Conservation (phyloP, 495 filamentous ascomycete species). For the Trichoderma erinaceum region DNA sequence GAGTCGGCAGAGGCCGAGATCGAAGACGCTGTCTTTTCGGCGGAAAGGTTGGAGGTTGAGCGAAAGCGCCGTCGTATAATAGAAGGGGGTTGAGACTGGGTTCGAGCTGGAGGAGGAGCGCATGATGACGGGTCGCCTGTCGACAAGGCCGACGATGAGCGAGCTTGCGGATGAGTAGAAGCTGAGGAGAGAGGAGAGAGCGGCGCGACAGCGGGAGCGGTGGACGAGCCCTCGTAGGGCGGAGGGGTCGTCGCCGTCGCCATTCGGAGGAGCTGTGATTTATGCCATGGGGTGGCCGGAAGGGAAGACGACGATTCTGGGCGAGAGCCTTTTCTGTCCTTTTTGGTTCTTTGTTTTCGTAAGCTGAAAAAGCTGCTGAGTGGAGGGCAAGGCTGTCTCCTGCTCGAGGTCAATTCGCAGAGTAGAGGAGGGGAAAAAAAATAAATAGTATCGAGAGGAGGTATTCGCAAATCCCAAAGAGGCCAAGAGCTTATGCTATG, state of each 20-base stretch:
- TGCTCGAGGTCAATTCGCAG: too few relatives aligned
- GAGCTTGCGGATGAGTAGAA: neutral
- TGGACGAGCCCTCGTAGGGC: conserved; percentile 7
- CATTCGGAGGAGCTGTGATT: conserved; percentile 4
- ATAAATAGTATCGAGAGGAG: too few relatives aligned
- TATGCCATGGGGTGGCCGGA: neutral
- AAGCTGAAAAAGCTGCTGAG: neutral
- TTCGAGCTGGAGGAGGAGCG: neutral
- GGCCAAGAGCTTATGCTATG: too few relatives aligned
- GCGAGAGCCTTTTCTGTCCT: neutral
- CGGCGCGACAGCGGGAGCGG: neutral
- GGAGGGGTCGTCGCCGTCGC: neutral
- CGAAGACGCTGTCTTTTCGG: neutral
- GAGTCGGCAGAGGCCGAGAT: neutral
- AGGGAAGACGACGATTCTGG: neutral
- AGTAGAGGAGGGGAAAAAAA: too few relatives aligned
- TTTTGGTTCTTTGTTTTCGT: neutral
- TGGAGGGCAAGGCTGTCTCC: too few relatives aligned
- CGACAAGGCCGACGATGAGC: neutral
- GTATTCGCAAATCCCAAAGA: too few relatives aligned
- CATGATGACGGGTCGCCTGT: neutral
- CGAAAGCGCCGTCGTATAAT: neutral
- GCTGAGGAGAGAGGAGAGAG: neutral
- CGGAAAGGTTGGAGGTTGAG: neutral
- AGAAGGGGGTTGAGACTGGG: neutral